Percentiles rank a stretch among this genome's conserved stretches.
Conservation (phyloP, 495 filamentous ascomycete species). For the Friedmanniomyces simplex region DNA sequence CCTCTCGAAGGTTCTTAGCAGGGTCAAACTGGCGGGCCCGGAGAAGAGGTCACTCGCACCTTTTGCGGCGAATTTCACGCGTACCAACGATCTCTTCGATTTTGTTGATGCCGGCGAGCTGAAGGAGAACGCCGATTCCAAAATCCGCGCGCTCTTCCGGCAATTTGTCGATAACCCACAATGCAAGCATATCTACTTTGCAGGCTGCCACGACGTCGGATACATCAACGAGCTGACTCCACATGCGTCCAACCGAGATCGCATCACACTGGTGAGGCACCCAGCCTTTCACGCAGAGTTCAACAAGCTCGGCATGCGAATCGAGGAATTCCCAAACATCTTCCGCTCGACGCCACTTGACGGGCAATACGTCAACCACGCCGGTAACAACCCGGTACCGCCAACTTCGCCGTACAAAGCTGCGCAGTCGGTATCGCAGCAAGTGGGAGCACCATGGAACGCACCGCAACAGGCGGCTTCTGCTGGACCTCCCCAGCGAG, state of each 20-base stretch:
- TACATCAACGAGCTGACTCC: slow-evolving; percentile 48
- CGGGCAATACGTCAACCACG: neutral
- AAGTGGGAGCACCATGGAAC: too few relatives aligned
- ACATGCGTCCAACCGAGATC: slow-evolving; percentile 29
- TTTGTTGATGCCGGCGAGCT: slow-evolving; percentile 52
- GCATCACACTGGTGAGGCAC: slow-evolving; percentile 44
- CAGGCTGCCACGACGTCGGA: slow-evolving; percentile 51
- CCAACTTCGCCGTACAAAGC: slow-evolving; percentile 3
- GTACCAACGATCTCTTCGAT: slow-evolving; percentile 48
- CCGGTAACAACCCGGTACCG: neutral
- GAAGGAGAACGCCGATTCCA: slow-evolving; percentile 51
- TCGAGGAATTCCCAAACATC: slow-evolving; percentile 25
- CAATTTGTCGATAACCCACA: slow-evolving; percentile 49
- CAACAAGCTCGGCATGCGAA: slow-evolving; percentile 21
- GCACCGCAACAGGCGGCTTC: neutral
- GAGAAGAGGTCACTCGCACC: slow-evolving; percentile 44
- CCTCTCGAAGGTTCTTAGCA: slow-evolving; percentile 41
- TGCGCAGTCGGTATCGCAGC: neutral
- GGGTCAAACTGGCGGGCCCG: slow-evolving; percentile 38
- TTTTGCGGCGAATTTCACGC: slow-evolving; percentile 46
- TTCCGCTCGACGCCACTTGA: slow-evolving; percentile 23
- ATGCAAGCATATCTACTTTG: slow-evolving; percentile 59
- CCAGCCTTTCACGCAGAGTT: slow-evolving; percentile 25
- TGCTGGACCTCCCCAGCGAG: neutral
- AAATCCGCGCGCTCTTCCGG: slow-evolving; percentile 51